phyloP scores from a whole-genome alignment of 1,284 basidiomycete species.

The Leccinum solheimii region DNA sequence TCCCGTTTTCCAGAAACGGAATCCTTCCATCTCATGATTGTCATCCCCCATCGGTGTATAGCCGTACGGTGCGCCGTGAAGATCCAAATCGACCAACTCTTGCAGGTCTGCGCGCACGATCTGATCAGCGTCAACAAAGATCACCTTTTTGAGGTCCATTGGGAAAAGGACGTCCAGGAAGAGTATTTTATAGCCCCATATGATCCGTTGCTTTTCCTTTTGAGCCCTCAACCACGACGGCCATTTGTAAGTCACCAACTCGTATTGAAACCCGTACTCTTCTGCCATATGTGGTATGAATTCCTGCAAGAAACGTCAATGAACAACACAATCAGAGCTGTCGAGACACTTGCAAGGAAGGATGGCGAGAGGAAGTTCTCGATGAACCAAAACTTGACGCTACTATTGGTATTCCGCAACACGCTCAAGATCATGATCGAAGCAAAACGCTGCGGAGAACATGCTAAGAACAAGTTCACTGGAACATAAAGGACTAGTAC shows the following conservation, averaged over 20 bases:
- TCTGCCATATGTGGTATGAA: constrained; percentile 91
- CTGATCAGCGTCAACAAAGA: constrained; percentile 98
- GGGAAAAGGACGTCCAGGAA: constrained; percentile 99
- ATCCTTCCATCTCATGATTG: constrained; percentile 93
- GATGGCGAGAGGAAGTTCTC: constrained; percentile 98
- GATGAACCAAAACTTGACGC: constrained; percentile 99
- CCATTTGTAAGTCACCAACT: constrained; percentile 99
- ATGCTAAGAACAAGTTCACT: constrained; percentile 4
- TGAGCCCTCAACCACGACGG: constrained; percentile 96
- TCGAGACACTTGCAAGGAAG: constrained; percentile 68
- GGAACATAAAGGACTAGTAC: constrained; percentile 39
- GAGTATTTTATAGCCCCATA: constrained; percentile 99
- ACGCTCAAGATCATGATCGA: constrained; percentile 99
- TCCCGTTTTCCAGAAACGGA: constrained; percentile 97
- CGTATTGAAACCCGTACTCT: constrained; percentile 93
- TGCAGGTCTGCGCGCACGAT: constrained; percentile 96
- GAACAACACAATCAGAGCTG: not conserved
- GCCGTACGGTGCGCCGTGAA: constrained; percentile 89
- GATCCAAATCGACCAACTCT: constrained; percentile 88
- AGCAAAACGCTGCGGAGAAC: constrained; percentile 77
- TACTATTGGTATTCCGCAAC: constrained; percentile 87
- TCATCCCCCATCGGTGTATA: constrained; percentile 99
- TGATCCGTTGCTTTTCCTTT: constrained; percentile 96
- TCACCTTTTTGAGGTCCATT: constrained; percentile 96
- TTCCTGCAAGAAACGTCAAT: constrained; percentile 52